A percentile compares a stretch with the other conserved stretches of the same genome.
Conservation (phyloP, 2,329 filamentous ascomycete genomes). For the Penicillium aurantiogriseum region DNA sequence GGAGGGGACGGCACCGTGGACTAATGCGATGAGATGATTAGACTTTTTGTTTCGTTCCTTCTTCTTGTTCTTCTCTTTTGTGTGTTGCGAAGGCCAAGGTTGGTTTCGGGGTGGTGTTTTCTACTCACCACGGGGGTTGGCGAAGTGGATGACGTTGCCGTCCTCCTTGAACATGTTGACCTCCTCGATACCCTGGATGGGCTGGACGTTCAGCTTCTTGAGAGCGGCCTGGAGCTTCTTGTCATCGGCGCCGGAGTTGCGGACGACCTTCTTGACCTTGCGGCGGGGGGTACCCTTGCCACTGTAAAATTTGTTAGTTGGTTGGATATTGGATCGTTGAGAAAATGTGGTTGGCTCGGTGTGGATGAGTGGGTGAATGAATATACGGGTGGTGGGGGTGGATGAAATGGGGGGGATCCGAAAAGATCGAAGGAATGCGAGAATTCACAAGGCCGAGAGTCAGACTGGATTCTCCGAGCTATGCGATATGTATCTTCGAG, state of each 20-base stretch:
- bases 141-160: constrained; percentile 99
- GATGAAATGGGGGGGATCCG: not conserved
- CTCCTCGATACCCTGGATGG: constrained; percentile 99
- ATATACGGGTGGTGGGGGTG: not conserved
- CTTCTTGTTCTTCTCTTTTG: not conserved
- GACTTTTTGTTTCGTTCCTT: not conserved
- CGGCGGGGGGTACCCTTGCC: constrained; percentile 97
- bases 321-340: not conserved
- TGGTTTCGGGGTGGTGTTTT: not conserved
- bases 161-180: constrained; percentile 99
- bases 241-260: constrained; percentile 90
- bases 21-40: constrained; percentile 47
- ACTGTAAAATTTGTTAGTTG: constrained; percentile 47
- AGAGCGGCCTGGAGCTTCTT: constrained; percentile 97
- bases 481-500: not conserved
- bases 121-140: constrained; percentile 86
- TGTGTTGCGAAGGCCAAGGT: not conserved
- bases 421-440: constrained; percentile 4
- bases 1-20: constrained; percentile 92
- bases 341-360: not conserved
- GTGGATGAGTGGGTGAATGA: not conserved
- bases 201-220: constrained; percentile 99
- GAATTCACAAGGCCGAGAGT: not conserved
- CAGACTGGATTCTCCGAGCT: not conserved
- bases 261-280: constrained; percentile 97